These are phyloP conservation scores for Globisporangium lucens DNA, from an alignment of 352 stramenopile genomes.

Conservation along the genomic window DNA sequence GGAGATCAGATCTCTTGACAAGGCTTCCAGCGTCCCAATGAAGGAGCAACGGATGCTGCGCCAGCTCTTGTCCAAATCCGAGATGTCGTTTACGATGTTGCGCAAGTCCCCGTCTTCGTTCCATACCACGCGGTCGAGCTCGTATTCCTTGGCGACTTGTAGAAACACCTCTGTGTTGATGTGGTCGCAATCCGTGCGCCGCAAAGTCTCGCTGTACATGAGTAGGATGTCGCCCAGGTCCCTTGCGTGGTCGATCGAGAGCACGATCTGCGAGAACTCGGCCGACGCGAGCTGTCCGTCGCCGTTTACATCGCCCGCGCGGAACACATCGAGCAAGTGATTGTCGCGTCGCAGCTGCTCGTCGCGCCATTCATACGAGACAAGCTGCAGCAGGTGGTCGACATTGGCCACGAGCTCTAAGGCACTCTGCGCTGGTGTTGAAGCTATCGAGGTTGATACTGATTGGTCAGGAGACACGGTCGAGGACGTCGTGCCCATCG, in stretches of 20 bases:
- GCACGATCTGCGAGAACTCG: slow-evolving; percentile 78
- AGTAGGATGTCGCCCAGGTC: slow-evolving; percentile 68
- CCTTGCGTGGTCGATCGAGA: slow-evolving; percentile 65
- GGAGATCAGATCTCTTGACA: slow-evolving; percentile 42
- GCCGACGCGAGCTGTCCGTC: slow-evolving; percentile 72
- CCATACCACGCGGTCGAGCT: slow-evolving; percentile 70
- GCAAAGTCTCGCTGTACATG: slow-evolving; percentile 81
- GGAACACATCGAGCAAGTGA: slow-evolving; percentile 69
- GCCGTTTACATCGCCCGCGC: slow-evolving; percentile 74
- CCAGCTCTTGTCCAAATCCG: slow-evolving; percentile 68
- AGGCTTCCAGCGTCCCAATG: slow-evolving; percentile 60
- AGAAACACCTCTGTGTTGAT: slow-evolving; percentile 64
- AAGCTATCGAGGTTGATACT: not conserved
- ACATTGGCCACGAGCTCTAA: slow-evolving; percentile 53
- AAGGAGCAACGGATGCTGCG: slow-evolving; percentile 52
- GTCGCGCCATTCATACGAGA: slow-evolving; percentile 61
- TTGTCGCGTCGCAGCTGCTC: slow-evolving; percentile 68
- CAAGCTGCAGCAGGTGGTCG: slow-evolving; percentile 64
- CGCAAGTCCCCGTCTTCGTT: slow-evolving; percentile 61
- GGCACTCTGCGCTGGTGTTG: not conserved
- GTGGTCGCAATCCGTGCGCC: slow-evolving; percentile 50
- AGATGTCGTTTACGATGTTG: slow-evolving; percentile 63
- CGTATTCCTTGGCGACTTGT: slow-evolving; percentile 72
- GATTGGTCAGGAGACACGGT: not conserved
- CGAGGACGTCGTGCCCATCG: slow-evolving; percentile 31